Evolutionary conservation across 495 filamentous ascomycete species (phyloP).

Genomic region (Aspergillus carlsbadensis): DNA sequence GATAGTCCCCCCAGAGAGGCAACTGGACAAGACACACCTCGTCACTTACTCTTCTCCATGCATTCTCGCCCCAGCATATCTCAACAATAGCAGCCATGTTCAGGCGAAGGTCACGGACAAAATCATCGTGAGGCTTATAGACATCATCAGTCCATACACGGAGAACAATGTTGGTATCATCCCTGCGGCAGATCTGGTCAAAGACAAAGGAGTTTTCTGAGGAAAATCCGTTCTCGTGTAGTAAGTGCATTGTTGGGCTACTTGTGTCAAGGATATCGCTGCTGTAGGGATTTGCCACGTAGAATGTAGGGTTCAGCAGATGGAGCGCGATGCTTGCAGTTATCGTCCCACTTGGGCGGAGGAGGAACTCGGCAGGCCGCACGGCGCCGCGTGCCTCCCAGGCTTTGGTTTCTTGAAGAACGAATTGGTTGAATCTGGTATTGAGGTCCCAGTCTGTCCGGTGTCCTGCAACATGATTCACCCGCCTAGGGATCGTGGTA

Average conservation of each 20-base stretch:
- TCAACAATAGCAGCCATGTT: not conserved
- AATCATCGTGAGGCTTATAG: not conserved
- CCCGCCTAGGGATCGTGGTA: too few species aligned
- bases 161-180: not conserved
- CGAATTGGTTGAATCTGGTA: not conserved
- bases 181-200: not conserved
- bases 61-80: slow-evolving; percentile 4
- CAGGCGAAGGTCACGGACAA: not conserved
- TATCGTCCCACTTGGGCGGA: not conserved
- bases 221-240: not conserved
- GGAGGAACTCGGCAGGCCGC: not conserved
- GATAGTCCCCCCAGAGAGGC: too few species aligned
- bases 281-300: not conserved
- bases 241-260: not conserved
- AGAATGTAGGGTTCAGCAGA: slow-evolving; percentile 2
- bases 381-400: not conserved
- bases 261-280: not conserved
- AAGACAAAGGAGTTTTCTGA: not conserved
- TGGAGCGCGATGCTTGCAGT: not conserved
- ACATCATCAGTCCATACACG: not conserved
- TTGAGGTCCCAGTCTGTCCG: too few species aligned
- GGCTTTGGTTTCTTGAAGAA: not conserved
- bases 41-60: too few species aligned
- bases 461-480: too few species aligned
- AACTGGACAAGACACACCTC: too few species aligned